Base-by-base conservation (phyloP, 257 asterid genomes). In the Salvia miltiorrhiza region DNA sequence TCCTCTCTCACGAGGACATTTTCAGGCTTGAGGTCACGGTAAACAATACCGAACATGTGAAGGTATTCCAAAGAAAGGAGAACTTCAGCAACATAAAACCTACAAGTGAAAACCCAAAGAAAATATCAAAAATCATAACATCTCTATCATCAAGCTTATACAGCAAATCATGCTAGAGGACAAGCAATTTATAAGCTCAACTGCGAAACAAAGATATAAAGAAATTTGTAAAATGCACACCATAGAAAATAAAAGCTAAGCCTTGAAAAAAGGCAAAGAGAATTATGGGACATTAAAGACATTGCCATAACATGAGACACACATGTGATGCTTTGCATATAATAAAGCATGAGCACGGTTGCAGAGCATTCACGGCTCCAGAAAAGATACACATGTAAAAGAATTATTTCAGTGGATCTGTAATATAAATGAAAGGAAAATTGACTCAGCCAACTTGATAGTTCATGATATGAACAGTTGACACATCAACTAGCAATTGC, bases 31-130 rank as follows among this genome's bases (percentile, higher is more conserved):
- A 87, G 84, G 78, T 87, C 93, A 13, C 91, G 91, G 69, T 86
- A 86, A 30, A 86, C 89, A 1, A 86, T 86, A 24, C 93, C 93
- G 12, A 87, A 89, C 93, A 87, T 87, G 81, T 87, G 93, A 24
- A 87, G 88, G 67, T 87, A 87, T 75, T 87, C 93, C 76, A 87
- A 11, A 14, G 93, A 72, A 57, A 87, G 90, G 40, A 87, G 93
- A 67, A 87, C 81, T 83, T 87, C 93, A 17, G 93, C 93, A 20
- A 87, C 84, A 63, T 87, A 87, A 76, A 87, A 87, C 80, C 93
- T 87, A 81, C 82, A 74, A 0, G 70, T 28, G 52, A 26, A 63
- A 17, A 53, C 32, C 60, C 65, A 49, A 20, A 65, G 35, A 24
- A n/a, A 44, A 45, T 45, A 41, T 61, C 50, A 61, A 52, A 63